Evolutionary conservation across 345 rosid genomes (phyloP).

Genomic region (Camelina laxa): DNA sequence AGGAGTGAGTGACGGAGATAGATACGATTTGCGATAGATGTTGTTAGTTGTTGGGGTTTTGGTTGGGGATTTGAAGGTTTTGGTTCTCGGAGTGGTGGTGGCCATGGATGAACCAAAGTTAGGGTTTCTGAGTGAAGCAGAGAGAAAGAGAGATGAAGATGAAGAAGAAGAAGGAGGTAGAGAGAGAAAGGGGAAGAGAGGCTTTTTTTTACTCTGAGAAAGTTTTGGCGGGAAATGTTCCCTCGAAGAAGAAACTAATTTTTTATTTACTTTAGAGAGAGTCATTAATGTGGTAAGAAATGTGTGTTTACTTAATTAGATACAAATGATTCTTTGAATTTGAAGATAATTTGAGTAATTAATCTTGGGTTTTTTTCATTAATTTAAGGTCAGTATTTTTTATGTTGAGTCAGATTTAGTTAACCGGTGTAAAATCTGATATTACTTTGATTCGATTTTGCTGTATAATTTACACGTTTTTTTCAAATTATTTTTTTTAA

Average conservation of each 20-base stretch:
- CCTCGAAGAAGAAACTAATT: conserved; percentile 43
- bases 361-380: too few relatives aligned
- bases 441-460: too few relatives aligned
- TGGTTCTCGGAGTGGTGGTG: conserved; percentile 51
- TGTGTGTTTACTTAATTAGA: too few relatives aligned
- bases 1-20: conserved; percentile 50
- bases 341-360: too few relatives aligned
- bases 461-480: too few relatives aligned
- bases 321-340: too few relatives aligned
- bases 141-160: conserved; percentile 16
- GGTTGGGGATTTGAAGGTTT: conserved; percentile 43
- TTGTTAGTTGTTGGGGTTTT: conserved; percentile 33
- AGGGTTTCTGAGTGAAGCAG: conserved; percentile 32
- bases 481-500: too few relatives aligned
- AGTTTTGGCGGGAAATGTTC: conserved; percentile 70
- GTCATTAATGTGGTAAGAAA: neutral
- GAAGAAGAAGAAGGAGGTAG: conserved; percentile 18
- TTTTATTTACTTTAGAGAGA: conserved; percentile 14
- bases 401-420: too few relatives aligned
- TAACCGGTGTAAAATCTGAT: too few relatives aligned
- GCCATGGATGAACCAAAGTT: conserved; percentile 51
- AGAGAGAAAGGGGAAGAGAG: conserved; percentile 29
- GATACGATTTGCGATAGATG: conserved; percentile 33
- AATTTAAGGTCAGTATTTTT: too few relatives aligned
- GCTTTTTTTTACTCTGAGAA: conserved; percentile 3